These are phyloP conservation scores for Aureobasidium melanogenum DNA, from an alignment of 2,329 filamentous ascomycete species.

Conservation along the genomic window DNA sequence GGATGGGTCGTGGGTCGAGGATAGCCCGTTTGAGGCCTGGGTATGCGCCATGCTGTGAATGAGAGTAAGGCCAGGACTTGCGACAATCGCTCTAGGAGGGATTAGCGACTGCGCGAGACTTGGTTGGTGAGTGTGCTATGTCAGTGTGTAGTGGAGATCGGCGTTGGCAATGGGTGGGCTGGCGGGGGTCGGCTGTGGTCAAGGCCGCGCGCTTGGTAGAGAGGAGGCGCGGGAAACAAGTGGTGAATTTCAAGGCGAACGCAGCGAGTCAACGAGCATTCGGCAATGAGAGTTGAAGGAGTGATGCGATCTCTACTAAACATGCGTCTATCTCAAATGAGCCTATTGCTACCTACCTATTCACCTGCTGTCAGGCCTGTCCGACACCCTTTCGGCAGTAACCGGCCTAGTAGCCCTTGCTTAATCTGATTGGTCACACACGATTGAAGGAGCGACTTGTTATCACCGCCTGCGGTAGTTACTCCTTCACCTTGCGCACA, in stretches of 20 bases:
- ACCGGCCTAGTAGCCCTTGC: neutral
- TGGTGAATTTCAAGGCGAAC: neutral
- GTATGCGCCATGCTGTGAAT: slow-evolving; percentile 23
- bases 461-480: neutral
- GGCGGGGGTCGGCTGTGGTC: neutral
- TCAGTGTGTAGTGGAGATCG: slow-evolving; percentile 1
- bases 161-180: slow-evolving; percentile 2
- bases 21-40: slow-evolving; percentile 8
- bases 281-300: neutral
- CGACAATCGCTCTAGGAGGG: neutral
- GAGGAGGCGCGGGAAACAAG: neutral
- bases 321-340: neutral
- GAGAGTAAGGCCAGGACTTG: slow-evolving; percentile 10
- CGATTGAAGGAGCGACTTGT: neutral
- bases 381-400: neutral
- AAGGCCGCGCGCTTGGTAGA: neutral
- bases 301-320: neutral
- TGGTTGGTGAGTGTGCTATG: neutral
- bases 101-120: neutral
- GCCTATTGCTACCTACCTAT: neutral
- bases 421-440: neutral
- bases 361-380: neutral
- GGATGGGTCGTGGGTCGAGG: slow-evolving; percentile 15
- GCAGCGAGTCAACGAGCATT: slow-evolving; percentile 4
- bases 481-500: neutral